phyloP scores from a whole-genome alignment of 768 basidiomycete species.

The Sporobolomyces roseus region DNA sequence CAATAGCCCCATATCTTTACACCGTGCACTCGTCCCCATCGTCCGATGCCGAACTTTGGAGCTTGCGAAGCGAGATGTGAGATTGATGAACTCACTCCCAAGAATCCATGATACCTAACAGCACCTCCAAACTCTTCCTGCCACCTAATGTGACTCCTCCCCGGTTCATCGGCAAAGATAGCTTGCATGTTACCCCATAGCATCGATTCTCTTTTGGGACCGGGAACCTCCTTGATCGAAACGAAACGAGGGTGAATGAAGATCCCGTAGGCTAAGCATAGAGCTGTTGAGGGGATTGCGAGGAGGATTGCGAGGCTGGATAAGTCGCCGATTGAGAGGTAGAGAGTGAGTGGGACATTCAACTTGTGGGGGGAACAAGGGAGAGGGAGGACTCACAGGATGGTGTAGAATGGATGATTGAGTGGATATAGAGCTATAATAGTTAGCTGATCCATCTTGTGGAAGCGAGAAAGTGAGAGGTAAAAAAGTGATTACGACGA shows the following conservation, averaged over 20 bases:
- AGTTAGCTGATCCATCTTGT: not conserved
- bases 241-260: constrained; percentile 12
- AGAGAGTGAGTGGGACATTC: not conserved
- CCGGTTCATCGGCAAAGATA: constrained; percentile 50
- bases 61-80: no score
- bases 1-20: no score
- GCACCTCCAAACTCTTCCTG: constrained; percentile 58
- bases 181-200: constrained; percentile 12
- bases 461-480: not conserved
- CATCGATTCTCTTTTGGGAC: not conserved
- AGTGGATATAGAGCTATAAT: not conserved
- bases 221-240: constrained; percentile 20
- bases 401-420: constrained; percentile 4
- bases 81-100: constrained; percentile 53
- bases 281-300: not conserved
- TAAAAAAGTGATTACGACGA: no score
- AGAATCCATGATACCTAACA: constrained; percentile 58
- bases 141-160: constrained; percentile 57
- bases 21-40: no score
- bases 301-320: not conserved
- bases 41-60: no score
- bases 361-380: not conserved
- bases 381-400: not conserved
- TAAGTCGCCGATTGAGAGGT: no score
- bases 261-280: constrained; percentile 1